Evolutionary conservation across 2,329 filamentous ascomycete genomes (phyloP), one percentile per base, ranked within the genome.

Genomic region (Arthrobotrys pseudoclavata): DNA sequence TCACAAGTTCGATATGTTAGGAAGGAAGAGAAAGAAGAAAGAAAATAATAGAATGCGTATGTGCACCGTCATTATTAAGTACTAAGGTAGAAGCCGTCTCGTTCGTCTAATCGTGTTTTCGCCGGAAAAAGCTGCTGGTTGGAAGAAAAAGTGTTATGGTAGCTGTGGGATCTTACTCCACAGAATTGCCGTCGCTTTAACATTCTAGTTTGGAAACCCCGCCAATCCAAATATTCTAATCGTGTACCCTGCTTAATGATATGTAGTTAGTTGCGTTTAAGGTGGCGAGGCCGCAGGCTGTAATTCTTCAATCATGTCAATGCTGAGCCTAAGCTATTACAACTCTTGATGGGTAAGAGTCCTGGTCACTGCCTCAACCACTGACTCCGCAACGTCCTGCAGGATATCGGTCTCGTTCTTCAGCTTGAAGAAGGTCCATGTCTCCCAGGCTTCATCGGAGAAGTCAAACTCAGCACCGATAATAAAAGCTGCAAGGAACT

Each of bases 391-490:
- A 1, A 62, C 13, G n/a, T 29, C 24, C 9, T 42, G 20, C 0
- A 72, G 26, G 12, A 66, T 24, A 12, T 66, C 55, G 1, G 60
- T 61, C 20, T 53, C 48, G 29, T 76, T 53, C 18, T 50, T 50
- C 9, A 70, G 22, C 6, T 57, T 67, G 72, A 70, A 66, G 45
- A 76, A 76, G 1, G 45, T 18, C 40, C 40, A 70, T 7, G 66
- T 70, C 6, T 62, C 13, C 60, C 57, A 66, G 4, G 66, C 72
- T 15, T 76, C 50, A 9, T 50, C 18, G 1, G 72, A 70, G 57
- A 76, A 70, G 34, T 76, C 66, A 24, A 78, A 24, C 22, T 72
- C 67, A 20, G 68, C 68, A 7, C 75, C 75, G 22, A 78, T 55
- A 22, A 78, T 18, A 60, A 61, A 78, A 7, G 72, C 66, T 1